A percentile compares a stretch with the other conserved stretches of the same genome.
phyloP scores from a whole-genome alignment of 352 stramenopile species.

The Pythium grandisporangium region DNA sequence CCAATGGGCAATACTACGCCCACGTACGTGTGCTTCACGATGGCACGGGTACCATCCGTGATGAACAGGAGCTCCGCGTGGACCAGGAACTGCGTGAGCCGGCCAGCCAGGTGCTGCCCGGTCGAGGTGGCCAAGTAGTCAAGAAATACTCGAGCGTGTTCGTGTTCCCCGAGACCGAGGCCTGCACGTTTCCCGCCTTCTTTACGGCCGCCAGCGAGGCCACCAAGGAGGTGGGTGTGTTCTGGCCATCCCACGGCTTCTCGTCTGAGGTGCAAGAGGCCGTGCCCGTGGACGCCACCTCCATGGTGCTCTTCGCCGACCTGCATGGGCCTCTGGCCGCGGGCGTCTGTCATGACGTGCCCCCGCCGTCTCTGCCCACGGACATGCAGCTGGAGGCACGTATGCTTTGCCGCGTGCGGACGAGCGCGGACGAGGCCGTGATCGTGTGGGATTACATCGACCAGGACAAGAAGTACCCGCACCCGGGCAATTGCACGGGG shows the following conservation, averaged over 20 bases:
- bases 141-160: conserved; percentile 66
- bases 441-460: conserved; percentile 66
- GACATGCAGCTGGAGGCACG: conserved; percentile 46
- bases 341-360: conserved; percentile 11
- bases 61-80: conserved; percentile 20
- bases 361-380: conserved; percentile 4
- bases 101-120: conserved; percentile 3
- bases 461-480: conserved; percentile 42
- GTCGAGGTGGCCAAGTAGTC: conserved; percentile 35
- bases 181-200: conserved; percentile 30
- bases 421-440: conserved; percentile 16
- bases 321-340: conserved; percentile 27
- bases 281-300: conserved; percentile 14
- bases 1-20: conserved; percentile 25
- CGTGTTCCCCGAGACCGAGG: conserved; percentile 30
- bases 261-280: conserved; percentile 22
- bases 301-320: conserved; percentile 39
- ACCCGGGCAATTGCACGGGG: conserved; percentile 3
- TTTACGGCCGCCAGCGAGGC: conserved; percentile 28
- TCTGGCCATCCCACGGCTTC: conserved; percentile 38
- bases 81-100: conserved; percentile 22
- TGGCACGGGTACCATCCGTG: conserved; percentile 23
- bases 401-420: conserved; percentile 38
- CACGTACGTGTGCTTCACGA: conserved; percentile 42
- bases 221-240: conserved; percentile 43